Base-by-base conservation (phyloP, 2,329 filamentous ascomycete genomes). In the Raffaelea albimanens region DNA sequence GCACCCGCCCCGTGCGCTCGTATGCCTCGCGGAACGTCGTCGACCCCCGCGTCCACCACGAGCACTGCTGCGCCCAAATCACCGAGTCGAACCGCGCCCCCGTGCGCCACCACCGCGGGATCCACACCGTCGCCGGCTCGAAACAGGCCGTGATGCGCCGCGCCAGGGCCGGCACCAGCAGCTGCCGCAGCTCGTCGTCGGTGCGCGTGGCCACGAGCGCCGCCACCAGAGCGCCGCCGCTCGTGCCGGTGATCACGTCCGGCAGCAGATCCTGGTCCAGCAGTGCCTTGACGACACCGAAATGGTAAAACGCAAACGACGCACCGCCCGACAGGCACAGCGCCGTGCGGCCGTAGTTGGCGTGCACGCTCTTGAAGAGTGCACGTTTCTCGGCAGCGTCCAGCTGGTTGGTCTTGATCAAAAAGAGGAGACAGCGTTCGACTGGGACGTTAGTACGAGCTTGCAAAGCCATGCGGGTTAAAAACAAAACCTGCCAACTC, bases 1-100 rank as follows among this genome's bases (percentile, higher is more conserved):
- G 74, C 52, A 97, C 93, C 19, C 93, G 84, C 0, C 93, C 93
- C 0, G 93, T 97, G 43, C 90, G 80, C 64, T 95, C 82, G 63
- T 95, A 97, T 3, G 93, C 93, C 67, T 98, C 93, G 47, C 83
- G 81, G 63, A 98, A 98, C 0, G 93, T 98, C 71, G 91, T 85
- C 39, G 86, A 94, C 29, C 93, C 93, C 55, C 82, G 78, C 39
- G 86, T 87, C 71, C 93, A 97, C 93, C 93, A 98, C 51, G 82
- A 80, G 59, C 84, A 87, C 54, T 84, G 79, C 50, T 74, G 75
- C 1, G 91, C 91, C 91, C 91, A 98, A 56, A 95, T 86, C 3
- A 96, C 72, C 11, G 87, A 87, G 67, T 98, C 93, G 61, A 98
- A 98, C 11, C 93, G 79, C 23, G 93, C 93, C 2, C 93, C 93